Evolutionary conservation across 495 filamentous ascomycete genomes (phyloP).

Genomic region (Hypoxylon perforatum): DNA sequence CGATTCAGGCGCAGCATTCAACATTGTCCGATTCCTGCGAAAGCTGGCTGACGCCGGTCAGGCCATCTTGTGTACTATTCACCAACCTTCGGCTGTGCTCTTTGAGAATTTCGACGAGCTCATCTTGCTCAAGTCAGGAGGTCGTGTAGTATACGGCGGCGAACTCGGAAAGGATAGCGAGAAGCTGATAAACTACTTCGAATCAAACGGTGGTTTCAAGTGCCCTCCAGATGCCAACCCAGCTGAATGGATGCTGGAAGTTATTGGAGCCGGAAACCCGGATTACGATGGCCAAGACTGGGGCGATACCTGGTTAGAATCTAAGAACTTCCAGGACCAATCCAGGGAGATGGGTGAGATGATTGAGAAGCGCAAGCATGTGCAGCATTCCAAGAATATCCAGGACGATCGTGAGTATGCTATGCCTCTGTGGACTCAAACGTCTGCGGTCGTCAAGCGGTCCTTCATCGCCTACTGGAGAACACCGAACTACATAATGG

Average conservation of each 20-base stretch:
- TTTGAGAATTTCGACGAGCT: conserved; percentile 79
- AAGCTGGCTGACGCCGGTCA: conserved; percentile 75
- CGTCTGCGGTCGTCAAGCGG: conserved; percentile 59
- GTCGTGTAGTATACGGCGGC: conserved; percentile 76
- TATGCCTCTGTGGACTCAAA: conserved; percentile 51
- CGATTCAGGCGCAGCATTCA: conserved; percentile 71
- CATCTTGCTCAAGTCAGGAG: conserved; percentile 72
- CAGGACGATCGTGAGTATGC: conserved; percentile 48
- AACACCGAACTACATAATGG: conserved; percentile 76
- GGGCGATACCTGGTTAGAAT: conserved; percentile 78
- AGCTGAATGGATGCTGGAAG: conserved; percentile 90
- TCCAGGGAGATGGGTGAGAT: conserved; percentile 60
- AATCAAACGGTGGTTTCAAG: conserved; percentile 71
- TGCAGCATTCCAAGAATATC: conserved; percentile 41
- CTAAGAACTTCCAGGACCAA: conserved; percentile 69
- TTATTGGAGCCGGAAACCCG: conserved; percentile 63
- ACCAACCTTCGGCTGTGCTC: conserved; percentile 77
- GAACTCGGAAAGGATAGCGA: conserved; percentile 57
- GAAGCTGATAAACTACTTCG: conserved; percentile 55
- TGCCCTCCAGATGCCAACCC: conserved; percentile 74
- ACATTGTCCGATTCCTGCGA: conserved; percentile 71
- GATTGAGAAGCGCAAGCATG: conserved; percentile 26
- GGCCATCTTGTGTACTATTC: conserved; percentile 78
- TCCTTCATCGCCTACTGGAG: conserved; percentile 81
- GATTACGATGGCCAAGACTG: conserved; percentile 74